Percentiles rank a stretch among this genome's conserved stretches.
Conservation (phyloP, 768 basidiomycete genomes). For the Naganishia onofrii region DNA sequence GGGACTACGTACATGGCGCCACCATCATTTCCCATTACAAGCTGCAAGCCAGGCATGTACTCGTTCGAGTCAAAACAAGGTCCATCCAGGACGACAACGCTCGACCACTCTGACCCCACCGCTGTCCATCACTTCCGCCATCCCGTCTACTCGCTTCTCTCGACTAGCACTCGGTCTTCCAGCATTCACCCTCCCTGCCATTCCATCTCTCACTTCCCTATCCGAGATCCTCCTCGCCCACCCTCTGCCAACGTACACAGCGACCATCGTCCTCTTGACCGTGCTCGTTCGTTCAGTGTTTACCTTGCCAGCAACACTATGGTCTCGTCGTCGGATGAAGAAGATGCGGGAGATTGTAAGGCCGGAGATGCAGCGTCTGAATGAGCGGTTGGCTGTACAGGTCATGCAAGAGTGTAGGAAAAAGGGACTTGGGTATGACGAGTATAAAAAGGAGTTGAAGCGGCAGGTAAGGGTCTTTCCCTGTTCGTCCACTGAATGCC, state of each 20-base stretch:
- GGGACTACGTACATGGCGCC: background rate
- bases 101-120: background rate
- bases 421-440: constrained; percentile 45
- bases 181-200: background rate
- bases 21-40: background rate
- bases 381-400: constrained; percentile 39
- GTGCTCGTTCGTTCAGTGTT: constrained; percentile 43
- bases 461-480: constrained; percentile 41
- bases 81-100: background rate
- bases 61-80: background rate
- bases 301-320: constrained; percentile 51
- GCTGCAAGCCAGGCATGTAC: background rate
- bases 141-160: background rate
- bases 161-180: background rate
- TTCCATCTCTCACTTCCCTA: constrained; percentile 23
- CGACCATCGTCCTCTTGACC: constrained; percentile 50
- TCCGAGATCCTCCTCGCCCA: constrained; percentile 33
- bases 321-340: constrained; percentile 46
- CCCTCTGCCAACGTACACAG: constrained; percentile 22
- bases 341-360: constrained; percentile 43
- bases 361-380: constrained; percentile 45
- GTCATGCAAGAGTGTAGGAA: constrained; percentile 45
- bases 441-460: constrained; percentile 47
- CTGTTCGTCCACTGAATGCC: no score
- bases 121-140: background rate